These are phyloP conservation scores for Chenopodium quinoa DNA, from an alignment of 148 eudicot species.

Conservation along the genomic window DNA sequence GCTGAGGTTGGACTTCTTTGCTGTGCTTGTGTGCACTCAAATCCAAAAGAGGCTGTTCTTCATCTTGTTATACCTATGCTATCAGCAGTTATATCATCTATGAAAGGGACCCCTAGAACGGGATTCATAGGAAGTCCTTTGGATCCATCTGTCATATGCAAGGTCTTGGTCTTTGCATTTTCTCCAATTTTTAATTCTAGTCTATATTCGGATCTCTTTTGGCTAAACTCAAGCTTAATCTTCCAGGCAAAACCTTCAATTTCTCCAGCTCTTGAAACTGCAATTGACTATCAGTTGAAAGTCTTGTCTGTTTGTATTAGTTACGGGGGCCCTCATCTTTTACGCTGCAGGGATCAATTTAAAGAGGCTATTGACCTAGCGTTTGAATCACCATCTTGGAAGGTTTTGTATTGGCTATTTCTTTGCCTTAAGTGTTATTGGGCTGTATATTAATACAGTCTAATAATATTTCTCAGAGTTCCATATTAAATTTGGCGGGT, in stretches of 20 bases:
- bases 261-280: slow-evolving; percentile 93
- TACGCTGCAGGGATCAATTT: slow-evolving; percentile 62
- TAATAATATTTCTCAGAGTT: background rate
- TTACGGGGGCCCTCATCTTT: slow-evolving; percentile 81
- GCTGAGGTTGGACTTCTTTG: slow-evolving; percentile 98
- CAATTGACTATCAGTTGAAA: slow-evolving; percentile 84
- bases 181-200: background rate
- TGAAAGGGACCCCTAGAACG: slow-evolving; percentile 74
- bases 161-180: slow-evolving; percentile 35
- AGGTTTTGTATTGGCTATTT: slow-evolving; percentile 45
- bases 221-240: slow-evolving; percentile 10
- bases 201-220: slow-evolving; percentile 6
- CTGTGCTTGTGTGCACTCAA: slow-evolving; percentile 88
- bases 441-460: background rate
- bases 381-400: slow-evolving; percentile 96
- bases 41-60: slow-evolving; percentile 75
- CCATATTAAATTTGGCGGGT: background rate
- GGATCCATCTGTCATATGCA: slow-evolving; percentile 39
- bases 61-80: slow-evolving; percentile 79
- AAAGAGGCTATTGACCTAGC: slow-evolving; percentile 75
- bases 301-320: slow-evolving; percentile 86
- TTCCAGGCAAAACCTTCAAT: slow-evolving; percentile 62
- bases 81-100: slow-evolving; percentile 63
- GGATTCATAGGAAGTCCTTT: slow-evolving; percentile 68
- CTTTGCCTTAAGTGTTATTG: slow-evolving; percentile 8